These are phyloP conservation scores for Entophlyctis luteolus DNA, from an alignment of 192 early-diverging fungal species.

Conservation along the genomic window DNA sequence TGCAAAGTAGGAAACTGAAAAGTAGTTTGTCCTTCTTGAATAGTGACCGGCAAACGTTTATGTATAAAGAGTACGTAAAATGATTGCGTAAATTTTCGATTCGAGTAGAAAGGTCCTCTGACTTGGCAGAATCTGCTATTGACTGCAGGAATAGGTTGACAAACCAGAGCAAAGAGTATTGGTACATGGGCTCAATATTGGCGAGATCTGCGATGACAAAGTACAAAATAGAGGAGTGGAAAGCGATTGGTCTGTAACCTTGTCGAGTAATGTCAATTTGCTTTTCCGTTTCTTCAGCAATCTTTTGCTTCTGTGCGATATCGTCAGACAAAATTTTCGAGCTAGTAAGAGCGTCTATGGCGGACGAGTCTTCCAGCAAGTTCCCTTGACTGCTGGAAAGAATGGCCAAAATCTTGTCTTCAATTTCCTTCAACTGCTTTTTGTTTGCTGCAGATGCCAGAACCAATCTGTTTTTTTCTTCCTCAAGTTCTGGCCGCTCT, in stretches of 20 bases:
- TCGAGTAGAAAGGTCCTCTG: slow-evolving; percentile 43
- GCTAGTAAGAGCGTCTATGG: slow-evolving; percentile 54
- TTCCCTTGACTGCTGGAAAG: slow-evolving; percentile 54
- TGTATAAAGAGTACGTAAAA: slow-evolving; percentile 61
- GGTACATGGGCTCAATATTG: slow-evolving; percentile 66
- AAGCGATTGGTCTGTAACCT: slow-evolving; percentile 58
- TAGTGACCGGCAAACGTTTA: slow-evolving; percentile 59
- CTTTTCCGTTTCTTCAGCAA: slow-evolving; percentile 59
- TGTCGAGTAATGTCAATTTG: slow-evolving; percentile 58
- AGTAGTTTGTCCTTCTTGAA: slow-evolving; percentile 65
- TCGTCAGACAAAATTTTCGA: slow-evolving; percentile 58
- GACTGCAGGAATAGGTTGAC: slow-evolving; percentile 63
- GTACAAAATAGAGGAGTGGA: slow-evolving; percentile 58
- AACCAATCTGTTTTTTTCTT: slow-evolving; percentile 59
- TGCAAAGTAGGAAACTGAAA: slow-evolving; percentile 59
- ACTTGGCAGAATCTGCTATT: slow-evolving; percentile 56
- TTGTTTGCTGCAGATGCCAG: slow-evolving; percentile 56
- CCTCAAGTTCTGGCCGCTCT: slow-evolving; percentile 63
- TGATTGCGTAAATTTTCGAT: slow-evolving; percentile 53
- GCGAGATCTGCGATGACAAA: slow-evolving; percentile 63
- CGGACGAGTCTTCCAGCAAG: slow-evolving; percentile 59
- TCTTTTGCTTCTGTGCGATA: slow-evolving; percentile 59
- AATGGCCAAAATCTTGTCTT: slow-evolving; percentile 58
- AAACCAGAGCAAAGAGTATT: slow-evolving; percentile 60
- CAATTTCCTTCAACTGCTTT: slow-evolving; percentile 62